phyloP scores from a whole-genome alignment of 2,329 filamentous ascomycete species.

The Microdochium nivale region DNA sequence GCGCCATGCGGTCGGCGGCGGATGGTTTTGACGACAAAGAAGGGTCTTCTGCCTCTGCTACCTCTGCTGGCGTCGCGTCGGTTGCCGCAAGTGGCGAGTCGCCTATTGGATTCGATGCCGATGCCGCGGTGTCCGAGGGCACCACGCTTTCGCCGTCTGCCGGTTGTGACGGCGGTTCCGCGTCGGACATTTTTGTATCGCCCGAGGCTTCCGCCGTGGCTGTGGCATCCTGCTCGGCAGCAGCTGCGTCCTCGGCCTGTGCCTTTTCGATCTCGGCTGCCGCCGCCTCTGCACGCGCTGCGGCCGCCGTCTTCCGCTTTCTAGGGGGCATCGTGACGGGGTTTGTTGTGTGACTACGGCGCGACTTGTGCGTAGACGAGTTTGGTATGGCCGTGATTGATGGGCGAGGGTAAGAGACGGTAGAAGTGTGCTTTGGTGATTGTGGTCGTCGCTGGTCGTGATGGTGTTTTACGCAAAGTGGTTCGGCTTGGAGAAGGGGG shows the following conservation, averaged over 20 bases:
- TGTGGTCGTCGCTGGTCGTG: too few relatives aligned
- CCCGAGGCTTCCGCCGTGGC: constrained; percentile 3
- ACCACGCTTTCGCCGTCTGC: neutral
- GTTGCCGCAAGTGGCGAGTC: constrained; percentile 3
- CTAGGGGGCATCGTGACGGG: constrained; percentile 32
- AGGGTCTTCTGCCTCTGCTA: constrained; percentile 8
- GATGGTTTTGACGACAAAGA: constrained; percentile 22
- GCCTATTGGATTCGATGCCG: neutral
- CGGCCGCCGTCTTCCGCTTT: constrained; percentile 30
- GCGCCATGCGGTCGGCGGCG: constrained; percentile 61
- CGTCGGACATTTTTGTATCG: constrained; percentile 2
- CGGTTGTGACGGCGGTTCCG: neutral
- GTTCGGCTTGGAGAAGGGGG: too few relatives aligned
- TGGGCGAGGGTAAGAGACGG: too few relatives aligned
- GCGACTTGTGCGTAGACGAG: too few relatives aligned
- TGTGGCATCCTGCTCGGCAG: constrained; percentile 6
- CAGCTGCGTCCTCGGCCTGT: constrained; percentile 11
- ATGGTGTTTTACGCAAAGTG: too few relatives aligned
- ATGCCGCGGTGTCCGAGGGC: neutral
- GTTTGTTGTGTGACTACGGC: neutral
- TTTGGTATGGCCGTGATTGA: too few relatives aligned
- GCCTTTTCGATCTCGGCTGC: constrained; percentile 8
- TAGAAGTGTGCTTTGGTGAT: too few relatives aligned
- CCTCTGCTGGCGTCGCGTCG: constrained; percentile 5
- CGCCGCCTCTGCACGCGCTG: constrained; percentile 8